Evolutionary conservation across 2,329 filamentous ascomycete genomes (phyloP), one percentile per base, ranked within the genome.

Genomic region (Podosphaera fusca): DNA sequence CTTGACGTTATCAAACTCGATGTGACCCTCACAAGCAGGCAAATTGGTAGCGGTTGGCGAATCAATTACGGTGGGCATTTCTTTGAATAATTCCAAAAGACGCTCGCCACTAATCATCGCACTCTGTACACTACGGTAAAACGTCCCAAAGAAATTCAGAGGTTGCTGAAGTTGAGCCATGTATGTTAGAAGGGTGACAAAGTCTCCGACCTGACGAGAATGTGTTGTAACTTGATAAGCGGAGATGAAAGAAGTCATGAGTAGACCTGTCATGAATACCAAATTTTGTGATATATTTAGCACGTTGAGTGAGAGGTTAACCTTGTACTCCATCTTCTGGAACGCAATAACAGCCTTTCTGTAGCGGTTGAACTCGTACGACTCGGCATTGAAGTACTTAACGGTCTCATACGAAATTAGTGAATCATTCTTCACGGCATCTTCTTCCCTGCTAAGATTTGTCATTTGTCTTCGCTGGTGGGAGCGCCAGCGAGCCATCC

Each of bases 391-490:
- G 74, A 92, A 92, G 65, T 90, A 90, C 67, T 90, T 92, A 67
- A 90, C 86, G 1, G 85, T 90, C 72, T 98, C 92, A 69, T 96
- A 98, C n/a, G 88, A 94, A 60, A 92, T 88, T 73, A 98, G 92
- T 0, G 92, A 96, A 69, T 98, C 92, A 67, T 95, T 96, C 71
- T 96, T 96, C 63, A 96, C 88, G 5, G 92, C 92, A 69, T 95
- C 90, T 70, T 95, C 88, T 70, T 95, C 88, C 61, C 92, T 79
- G 63, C 92, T 88, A 12, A 88, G 87, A 67, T 95, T 96, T 55
- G 90, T 90, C 84, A 95, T 95, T 66, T 90, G 80, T 59, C 92
- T 80, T 64, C 92, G 81, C 64, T 95, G 87, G 65, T 94, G 87
- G 5, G 89, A 87, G 64, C 92, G 79, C 73, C 88, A 95, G 60